phyloP scores from a whole-genome alignment of 1,139 yeast genomes.

The Kluyveromyces sp. region DNA sequence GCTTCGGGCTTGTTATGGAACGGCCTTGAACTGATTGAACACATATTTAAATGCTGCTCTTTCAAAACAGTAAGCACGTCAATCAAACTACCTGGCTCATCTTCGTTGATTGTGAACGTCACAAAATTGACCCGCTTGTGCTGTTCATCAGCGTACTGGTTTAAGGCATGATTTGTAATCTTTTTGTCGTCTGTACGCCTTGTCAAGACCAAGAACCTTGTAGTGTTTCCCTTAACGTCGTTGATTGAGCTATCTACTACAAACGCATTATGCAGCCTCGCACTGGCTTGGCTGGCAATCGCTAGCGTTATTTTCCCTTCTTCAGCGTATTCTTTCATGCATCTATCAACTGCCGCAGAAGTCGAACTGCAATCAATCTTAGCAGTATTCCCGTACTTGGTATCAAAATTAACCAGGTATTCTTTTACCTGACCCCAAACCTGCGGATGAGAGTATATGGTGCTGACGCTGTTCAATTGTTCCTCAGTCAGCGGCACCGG shows the following conservation, averaged over 20 bases:
- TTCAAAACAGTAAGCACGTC: conserved; percentile 57
- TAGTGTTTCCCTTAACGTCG: conserved; percentile 68
- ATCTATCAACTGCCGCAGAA: conserved; percentile 72
- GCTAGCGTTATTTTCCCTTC: conserved; percentile 40
- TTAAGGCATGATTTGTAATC: background rate
- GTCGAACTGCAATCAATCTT: conserved; percentile 44
- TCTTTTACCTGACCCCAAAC: conserved; percentile 89
- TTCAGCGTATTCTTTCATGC: conserved; percentile 35
- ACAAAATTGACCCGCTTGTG: conserved; percentile 42
- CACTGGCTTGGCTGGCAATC: conserved; percentile 58
- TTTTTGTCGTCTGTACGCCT: conserved; percentile 14
- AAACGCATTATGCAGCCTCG: conserved; percentile 54
- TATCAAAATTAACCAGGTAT: conserved; percentile 50
- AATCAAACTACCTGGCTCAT: conserved; percentile 71
- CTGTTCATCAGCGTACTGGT: conserved; percentile 10
- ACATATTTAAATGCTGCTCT: conserved; percentile 52
- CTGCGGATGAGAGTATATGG: conserved; percentile 88
- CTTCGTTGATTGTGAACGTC: conserved; percentile 60
- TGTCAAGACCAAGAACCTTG: conserved; percentile 66
- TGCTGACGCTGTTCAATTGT: conserved; percentile 35
- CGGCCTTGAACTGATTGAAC: conserved; percentile 67
- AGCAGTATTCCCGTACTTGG: conserved; percentile 27
- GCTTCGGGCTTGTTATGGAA: conserved; percentile 14
- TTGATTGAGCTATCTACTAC: conserved; percentile 54
- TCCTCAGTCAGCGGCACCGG: conserved; percentile 31